Evolutionary conservation across 352 stramenopile genomes (phyloP), one percentile per base, ranked within the genome.

Genomic region (Phytopythium boreale): DNA sequence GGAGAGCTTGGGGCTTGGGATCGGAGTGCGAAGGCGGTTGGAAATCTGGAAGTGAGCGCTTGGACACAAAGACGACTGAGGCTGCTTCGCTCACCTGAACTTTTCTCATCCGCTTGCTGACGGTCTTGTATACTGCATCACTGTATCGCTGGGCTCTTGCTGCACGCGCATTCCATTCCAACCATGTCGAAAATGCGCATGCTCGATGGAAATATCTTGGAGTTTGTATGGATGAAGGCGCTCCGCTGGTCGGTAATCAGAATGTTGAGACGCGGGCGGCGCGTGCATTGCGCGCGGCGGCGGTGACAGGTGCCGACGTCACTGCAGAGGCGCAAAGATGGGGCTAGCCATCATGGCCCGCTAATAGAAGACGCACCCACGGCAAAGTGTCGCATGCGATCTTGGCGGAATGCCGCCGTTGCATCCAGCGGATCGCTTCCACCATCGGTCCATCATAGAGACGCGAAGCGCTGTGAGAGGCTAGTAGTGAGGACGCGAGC

Each of bases 201-300:
- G 11, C 39, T 19, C 39, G 17, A 46, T 7, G 1, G 39, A n/a
- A 46, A 12, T 26, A 50, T 50, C 43, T 50, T 29, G 22, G 11
- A 11, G 4, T 52, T 52, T 27, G 46, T 31, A 26, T 15, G 46
- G 1, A 26, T 6, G 22, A 34, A 20, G 24, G 47, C 24, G 15
- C 47, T 29, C 47, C 14, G 47, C 17, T 53, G 41, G 41, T 49
- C 41, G 41, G 47, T 53, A 53, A 53, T 53, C 47, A 36, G 22
- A 11, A 1, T 53, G 47, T 53, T 53, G 47, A 53, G 47, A 53
- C 47, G 47, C 47, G 47, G 47, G 10, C 14, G 24, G 47, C 41
- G 41, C 17, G 15, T 12, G 19, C 24, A 12, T 19, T n/a, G 22
- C 11, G 22, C 11, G 5, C 12, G 22, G 43, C 43, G 43, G 43